phyloP scores from a whole-genome alignment of 2,329 filamentous ascomycete genomes.

The Fusarium lyarnte region DNA sequence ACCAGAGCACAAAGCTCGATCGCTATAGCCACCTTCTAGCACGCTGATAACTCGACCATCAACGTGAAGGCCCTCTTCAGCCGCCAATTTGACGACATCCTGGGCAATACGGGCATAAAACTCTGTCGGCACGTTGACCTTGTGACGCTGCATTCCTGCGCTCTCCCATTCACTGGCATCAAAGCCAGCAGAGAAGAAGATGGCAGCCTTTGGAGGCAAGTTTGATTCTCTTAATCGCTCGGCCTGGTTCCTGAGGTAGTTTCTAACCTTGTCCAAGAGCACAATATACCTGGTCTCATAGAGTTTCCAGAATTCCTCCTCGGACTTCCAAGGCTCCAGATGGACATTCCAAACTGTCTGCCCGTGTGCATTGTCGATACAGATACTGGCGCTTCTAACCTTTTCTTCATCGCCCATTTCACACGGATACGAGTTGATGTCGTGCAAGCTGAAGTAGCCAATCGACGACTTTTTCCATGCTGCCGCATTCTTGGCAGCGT shows the following conservation, averaged over 20 bases:
- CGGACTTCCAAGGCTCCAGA: slow-evolving; percentile 84
- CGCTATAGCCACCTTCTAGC: slow-evolving; percentile 94
- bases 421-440: slow-evolving; percentile 98
- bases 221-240: slow-evolving; percentile 68
- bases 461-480: slow-evolving; percentile 86
- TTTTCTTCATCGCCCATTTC: slow-evolving; percentile 94
- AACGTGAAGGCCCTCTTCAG: slow-evolving; percentile 79
- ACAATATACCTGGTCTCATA: slow-evolving; percentile 83
- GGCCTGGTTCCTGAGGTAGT: slow-evolving; percentile 79
- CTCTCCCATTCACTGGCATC: slow-evolving; percentile 97
- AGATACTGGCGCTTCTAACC: slow-evolving; percentile 91
- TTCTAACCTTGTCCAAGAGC: slow-evolving; percentile 82
- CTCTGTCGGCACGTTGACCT: slow-evolving; percentile 93
- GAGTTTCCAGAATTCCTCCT: slow-evolving; percentile 86
- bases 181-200: slow-evolving; percentile 96
- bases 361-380: slow-evolving; percentile 92
- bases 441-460: slow-evolving; percentile 95
- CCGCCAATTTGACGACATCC: slow-evolving; percentile 83
- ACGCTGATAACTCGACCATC: slow-evolving; percentile 92
- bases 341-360: slow-evolving; percentile 98
- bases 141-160: slow-evolving; percentile 92
- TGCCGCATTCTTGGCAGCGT: slow-evolving; percentile 74
- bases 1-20: slow-evolving; percentile 87
- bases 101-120: slow-evolving; percentile 93
- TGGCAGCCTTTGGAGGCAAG: slow-evolving; percentile 78